These are phyloP conservation scores for Sarocladium strictum DNA, from an alignment of 2,329 filamentous ascomycete species.

Conservation along the genomic window DNA sequence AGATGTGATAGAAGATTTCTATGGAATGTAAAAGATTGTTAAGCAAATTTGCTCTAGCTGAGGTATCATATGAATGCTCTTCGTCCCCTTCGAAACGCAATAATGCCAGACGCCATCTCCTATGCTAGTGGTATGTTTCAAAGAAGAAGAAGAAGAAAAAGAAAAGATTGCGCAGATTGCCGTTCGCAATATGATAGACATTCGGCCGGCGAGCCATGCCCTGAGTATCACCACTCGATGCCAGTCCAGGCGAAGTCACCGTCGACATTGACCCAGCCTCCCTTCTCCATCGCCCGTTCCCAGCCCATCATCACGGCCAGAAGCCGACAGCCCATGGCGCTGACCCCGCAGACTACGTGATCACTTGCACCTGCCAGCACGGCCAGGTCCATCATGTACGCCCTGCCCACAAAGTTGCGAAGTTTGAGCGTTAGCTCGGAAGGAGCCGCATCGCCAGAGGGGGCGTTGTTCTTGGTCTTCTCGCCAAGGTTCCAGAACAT, in stretches of 20 bases:
- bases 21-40: neutral
- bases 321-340: conserved; percentile 65
- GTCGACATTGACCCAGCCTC: conserved; percentile 75
- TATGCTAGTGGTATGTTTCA: neutral
- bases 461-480: conserved; percentile 34
- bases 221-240: conserved; percentile 25
- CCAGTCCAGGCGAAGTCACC: conserved; percentile 59
- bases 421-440: conserved; percentile 56
- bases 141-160: too few relatives aligned
- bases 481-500: conserved; percentile 75
- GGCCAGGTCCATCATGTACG: conserved; percentile 75
- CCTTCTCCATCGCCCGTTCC: conserved; percentile 57
- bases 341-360: conserved; percentile 69
- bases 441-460: conserved; percentile 24
- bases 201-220: neutral
- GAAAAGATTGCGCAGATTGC: neutral
- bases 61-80: conserved; percentile 2
- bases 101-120: neutral
- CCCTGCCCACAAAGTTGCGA: conserved; percentile 69
- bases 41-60: neutral
- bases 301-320: conserved; percentile 84
- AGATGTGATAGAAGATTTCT: neutral
- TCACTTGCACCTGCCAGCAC: conserved; percentile 65
- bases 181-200: neutral
- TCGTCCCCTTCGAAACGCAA: neutral